Evolutionary conservation across 2,329 filamentous ascomycete genomes (phyloP), one percentile per base, ranked within the genome.

Genomic region (Cordyceps javanica): DNA sequence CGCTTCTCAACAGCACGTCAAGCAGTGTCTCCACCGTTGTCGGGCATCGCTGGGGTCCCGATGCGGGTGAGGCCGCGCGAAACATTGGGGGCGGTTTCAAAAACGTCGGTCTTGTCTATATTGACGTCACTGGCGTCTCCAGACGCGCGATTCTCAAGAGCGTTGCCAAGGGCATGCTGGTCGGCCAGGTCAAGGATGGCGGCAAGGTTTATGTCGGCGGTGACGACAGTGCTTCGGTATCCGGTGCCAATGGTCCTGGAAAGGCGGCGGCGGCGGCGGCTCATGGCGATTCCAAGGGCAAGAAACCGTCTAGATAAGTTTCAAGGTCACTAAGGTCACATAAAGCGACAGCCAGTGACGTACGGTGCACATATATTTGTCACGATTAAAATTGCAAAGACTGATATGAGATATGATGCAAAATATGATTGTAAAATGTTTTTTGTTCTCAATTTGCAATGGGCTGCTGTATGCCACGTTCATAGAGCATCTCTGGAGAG

Each of bases 81-180:
- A 80, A 89, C 55, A 73, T 99, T 21, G 89, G 91, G 1, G 87
- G 90, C 5, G 93, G 92, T 25, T 86, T 97, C 66, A 96, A 94
- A 79, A 99, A 97, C 63, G 94, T 97, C 8, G 94, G 92, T 6
- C 79, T 99, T 28, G 94, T 99, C 32, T 99, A 99, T 69, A 96
- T 99, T 60, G 94, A 99, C 66, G 93, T 95, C 1, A 88, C 92
- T 0, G 94, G 94, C 36, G 94, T 99, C 1, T 96, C 90, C 57
- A 82, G 94, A 42, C 85, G 87, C 60, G 94, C 94, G 0, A 85
- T 99, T 44, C 82, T 99, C 69, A 99, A 97, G 78, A 90, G 88
- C 42, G 94, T 97, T 1, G 94, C 92, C 21, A 97, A 96, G 77
- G 91, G 94, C 41, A 97, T 99, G 94, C 87, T 95, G 0, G 86